Evolutionary conservation across 2,329 filamentous ascomycete genomes (phyloP), one percentile per base, ranked within the genome.

Genomic region (Zymoseptoria tritici): DNA sequence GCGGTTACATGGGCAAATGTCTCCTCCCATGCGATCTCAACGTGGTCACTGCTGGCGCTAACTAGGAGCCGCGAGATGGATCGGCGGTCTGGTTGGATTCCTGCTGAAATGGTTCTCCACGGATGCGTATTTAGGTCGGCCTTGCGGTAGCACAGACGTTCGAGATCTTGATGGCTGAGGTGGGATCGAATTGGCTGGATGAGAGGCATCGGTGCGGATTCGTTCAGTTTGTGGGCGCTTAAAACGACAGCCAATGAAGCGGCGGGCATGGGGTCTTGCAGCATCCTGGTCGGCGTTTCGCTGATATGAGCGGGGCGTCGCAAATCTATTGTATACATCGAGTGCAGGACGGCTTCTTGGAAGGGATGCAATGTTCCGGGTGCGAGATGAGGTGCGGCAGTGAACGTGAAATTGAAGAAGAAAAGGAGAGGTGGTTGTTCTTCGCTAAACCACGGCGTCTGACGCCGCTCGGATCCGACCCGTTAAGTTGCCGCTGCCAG

Each of bases 31-130:
- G 59, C 61, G 62, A 60, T 54, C 61, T 54, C 57, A 57, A 57
- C 64, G 57, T 69, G 66, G 67, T 65, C 68, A 62, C 58, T 57
- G 68, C 68, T 67, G 69, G 69, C 69, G 69, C 67, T 70, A 69
- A 61, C 50, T 51, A 56, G 66, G 68, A 68, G 67, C 65, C 65
- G 62, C 65, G 66, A 62, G 42, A 55, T 54, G 52, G 52, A 19
- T 36, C 57, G 36, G 31, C 26, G 42, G 58, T 57, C 57, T 66
- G 64, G 65, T 66, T 66, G 64, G 64, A 51, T 58, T 57, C 49
- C 60, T 53, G 57, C 51, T 54, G 59, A 54, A 58, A 54, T 29
- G 26, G 19, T 55, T 59, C 62, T 63, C 59, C 59, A 62, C 59
- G 56, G 49, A 53, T 49, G 58, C 54, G 52, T 22, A 46, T 29